Conservation (phyloP, 208 protist species). For the Crithidia bombi region DNA sequence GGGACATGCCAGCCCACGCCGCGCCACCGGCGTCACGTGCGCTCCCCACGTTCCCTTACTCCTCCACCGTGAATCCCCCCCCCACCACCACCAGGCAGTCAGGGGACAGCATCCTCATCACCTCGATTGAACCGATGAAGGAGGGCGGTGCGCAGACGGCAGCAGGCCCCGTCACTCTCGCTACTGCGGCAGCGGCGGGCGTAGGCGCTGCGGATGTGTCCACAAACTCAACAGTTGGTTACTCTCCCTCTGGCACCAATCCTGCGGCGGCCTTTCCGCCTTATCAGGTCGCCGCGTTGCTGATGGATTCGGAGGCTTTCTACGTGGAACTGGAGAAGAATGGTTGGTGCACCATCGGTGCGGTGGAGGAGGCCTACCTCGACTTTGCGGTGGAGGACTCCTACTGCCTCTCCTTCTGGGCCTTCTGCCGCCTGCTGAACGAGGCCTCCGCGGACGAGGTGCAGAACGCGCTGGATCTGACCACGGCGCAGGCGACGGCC, state of each 20-base stretch:
- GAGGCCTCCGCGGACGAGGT: constrained; percentile 39
- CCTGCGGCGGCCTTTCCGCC: background rate
- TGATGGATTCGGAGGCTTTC: constrained; percentile 35
- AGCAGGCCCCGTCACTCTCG: background rate
- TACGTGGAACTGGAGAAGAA: constrained; percentile 32
- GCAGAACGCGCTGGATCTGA: constrained; percentile 47
- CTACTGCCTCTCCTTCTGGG: constrained; percentile 67
- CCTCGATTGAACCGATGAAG: background rate
- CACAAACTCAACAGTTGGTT: constrained; percentile 3
- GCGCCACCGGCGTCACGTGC: background rate
- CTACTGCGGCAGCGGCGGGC: background rate
- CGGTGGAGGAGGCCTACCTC: constrained; percentile 65
- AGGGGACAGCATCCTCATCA: constrained; percentile 1
- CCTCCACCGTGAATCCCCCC: background rate
- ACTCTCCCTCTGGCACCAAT: background rate
- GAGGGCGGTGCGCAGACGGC: background rate
- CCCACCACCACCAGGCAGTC: background rate
- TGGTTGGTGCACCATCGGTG: constrained; percentile 44
- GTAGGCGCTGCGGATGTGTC: background rate
- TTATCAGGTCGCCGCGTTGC: constrained; percentile 25
- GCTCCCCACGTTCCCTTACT: background rate
- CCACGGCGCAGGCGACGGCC: constrained; percentile 39
- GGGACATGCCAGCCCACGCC: background rate
- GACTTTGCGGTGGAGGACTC: constrained; percentile 58
- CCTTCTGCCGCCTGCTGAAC: constrained; percentile 63